phyloP scores from a whole-genome alignment of 805 yeast species.

The Wickerhamiella occidentalis region DNA sequence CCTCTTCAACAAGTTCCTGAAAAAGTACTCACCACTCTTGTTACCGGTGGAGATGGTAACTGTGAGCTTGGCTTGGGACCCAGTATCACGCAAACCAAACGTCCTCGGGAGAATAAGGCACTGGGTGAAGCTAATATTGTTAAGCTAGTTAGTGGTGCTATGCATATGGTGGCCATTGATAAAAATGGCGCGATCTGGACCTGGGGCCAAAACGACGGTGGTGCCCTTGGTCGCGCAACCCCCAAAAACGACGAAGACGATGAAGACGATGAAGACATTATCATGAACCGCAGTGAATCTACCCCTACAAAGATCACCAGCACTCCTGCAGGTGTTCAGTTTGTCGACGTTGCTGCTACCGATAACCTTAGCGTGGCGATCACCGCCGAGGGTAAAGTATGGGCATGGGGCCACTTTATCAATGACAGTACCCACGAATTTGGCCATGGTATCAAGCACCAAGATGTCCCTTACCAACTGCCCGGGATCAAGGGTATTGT shows the following conservation, averaged over 20 bases:
- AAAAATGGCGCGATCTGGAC: constrained; percentile 75
- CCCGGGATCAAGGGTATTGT: constrained; percentile 52
- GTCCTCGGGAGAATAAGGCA: constrained; percentile 84
- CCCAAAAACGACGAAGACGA: constrained; percentile 55
- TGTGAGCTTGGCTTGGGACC: constrained; percentile 98
- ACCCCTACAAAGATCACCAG: constrained; percentile 72
- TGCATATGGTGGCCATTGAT: constrained; percentile 82
- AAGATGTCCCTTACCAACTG: constrained; percentile 55
- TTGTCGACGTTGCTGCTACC: constrained; percentile 80
- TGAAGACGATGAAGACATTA: constrained; percentile 59
- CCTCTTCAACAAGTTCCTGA: constrained; percentile 4
- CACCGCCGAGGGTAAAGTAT: constrained; percentile 72
- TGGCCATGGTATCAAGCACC: constrained; percentile 49
- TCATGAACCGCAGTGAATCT: constrained; percentile 75
- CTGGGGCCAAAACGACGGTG: constrained; percentile 95
- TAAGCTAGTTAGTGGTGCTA: constrained; percentile 89
- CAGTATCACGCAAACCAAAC: constrained; percentile 80
- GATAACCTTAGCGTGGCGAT: constrained; percentile 81
- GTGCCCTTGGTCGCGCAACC: constrained; percentile 78
- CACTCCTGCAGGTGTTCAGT: constrained; percentile 44
- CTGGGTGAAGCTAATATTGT: constrained; percentile 59
- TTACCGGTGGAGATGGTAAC: constrained; percentile 96
- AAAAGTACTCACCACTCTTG: constrained; percentile 54
- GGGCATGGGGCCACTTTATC: constrained; percentile 93
- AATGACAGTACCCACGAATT: constrained; percentile 82